Evolutionary conservation across 2,329 filamentous ascomycete species (phyloP).

Genomic region (Stachybotrys elegans): DNA sequence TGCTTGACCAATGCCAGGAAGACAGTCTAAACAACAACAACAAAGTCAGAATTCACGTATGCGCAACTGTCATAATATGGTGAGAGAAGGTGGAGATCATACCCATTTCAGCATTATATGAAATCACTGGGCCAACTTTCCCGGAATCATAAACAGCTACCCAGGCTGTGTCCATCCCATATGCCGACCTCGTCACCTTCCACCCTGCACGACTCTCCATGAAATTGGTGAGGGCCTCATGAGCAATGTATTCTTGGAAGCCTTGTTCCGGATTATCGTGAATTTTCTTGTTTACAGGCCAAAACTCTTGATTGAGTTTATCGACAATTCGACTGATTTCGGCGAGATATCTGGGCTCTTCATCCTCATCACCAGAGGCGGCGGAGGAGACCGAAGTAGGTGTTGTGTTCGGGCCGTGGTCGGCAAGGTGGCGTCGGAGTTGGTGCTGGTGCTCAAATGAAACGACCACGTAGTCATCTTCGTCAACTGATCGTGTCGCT

Average conservation of each 20-base stretch:
- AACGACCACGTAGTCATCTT: no score
- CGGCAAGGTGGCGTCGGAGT: no score
- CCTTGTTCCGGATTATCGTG: constrained; percentile 38
- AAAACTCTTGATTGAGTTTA: constrained; percentile 52
- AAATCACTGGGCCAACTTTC: constrained; percentile 28
- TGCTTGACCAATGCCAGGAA: constrained; percentile 46
- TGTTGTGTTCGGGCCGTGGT: no score
- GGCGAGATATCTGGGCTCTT: no score
- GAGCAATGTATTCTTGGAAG: constrained; percentile 35
- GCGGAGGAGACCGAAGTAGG: no score
- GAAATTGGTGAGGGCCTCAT: constrained; percentile 32
- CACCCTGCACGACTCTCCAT: constrained; percentile 25
- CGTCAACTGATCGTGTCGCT: no score
- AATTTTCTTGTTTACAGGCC: constrained; percentile 44
- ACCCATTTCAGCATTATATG: constrained; percentile 28
- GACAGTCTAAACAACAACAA: constrained; percentile 34
- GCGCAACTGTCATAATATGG: not conserved
- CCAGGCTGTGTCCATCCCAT: constrained; percentile 38
- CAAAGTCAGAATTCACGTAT: not conserved
- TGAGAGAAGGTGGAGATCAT: not conserved
- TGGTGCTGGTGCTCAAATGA: no score
- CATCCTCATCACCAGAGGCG: no score
- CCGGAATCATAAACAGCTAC: constrained; percentile 31
- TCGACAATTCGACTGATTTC: constrained; percentile 41
- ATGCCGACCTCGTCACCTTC: constrained; percentile 32